These are phyloP conservation scores for Botrytis pseudocinerea DNA, from an alignment of 2,329 filamentous ascomycete genomes.

Conservation along the genomic window DNA sequence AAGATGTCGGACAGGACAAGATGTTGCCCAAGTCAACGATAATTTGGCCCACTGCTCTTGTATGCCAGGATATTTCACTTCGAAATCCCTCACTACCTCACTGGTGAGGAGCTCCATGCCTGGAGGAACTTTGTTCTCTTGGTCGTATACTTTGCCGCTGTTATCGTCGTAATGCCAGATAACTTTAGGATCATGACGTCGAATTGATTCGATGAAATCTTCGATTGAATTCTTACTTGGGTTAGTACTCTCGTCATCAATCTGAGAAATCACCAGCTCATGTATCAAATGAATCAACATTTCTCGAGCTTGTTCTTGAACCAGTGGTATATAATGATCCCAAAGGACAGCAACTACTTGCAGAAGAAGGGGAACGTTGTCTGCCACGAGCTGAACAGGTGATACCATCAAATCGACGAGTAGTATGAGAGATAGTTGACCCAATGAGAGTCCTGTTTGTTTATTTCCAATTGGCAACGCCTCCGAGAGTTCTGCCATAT, in stretches of 20 bases:
- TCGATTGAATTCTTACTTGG: conserved; percentile 75
- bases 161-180: conserved; percentile 95
- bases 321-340: conserved; percentile 94
- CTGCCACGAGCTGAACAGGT: conserved; percentile 74
- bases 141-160: conserved; percentile 73
- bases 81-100: conserved; percentile 82
- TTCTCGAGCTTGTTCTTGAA: conserved; percentile 94
- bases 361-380: conserved; percentile 80
- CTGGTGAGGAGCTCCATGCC: conserved; percentile 84
- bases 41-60: conserved; percentile 90
- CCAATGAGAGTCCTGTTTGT: conserved; percentile 85
- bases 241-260: conserved; percentile 67
- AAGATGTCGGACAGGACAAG: conserved; percentile 90
- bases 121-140: conserved; percentile 76
- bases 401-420: conserved; percentile 96
- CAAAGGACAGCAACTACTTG: conserved; percentile 92
- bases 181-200: conserved; percentile 78
- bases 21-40: conserved; percentile 93
- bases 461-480: conserved; percentile 87
- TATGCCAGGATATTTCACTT: conserved; percentile 78
- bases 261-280: conserved; percentile 79
- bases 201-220: conserved; percentile 82
- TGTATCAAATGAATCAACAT: conserved; percentile 98
- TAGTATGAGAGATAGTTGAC: conserved; percentile 88
- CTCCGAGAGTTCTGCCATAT: conserved; percentile 80